phyloP scores from a whole-genome alignment of 306 rosid genomes.

The Albizia julibrissin region DNA sequence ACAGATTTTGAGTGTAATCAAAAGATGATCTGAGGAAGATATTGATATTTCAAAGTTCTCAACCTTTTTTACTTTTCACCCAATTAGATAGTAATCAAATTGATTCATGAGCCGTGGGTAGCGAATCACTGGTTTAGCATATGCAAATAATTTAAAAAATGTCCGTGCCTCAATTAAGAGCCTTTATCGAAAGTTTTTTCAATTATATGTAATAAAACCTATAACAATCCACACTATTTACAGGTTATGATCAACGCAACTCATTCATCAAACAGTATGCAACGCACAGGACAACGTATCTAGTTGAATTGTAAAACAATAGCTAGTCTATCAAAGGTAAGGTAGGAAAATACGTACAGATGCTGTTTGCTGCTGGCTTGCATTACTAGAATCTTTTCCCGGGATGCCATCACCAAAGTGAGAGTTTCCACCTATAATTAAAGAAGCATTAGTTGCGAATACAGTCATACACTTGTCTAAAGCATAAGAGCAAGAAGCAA shows the following conservation, averaged over 20 bases:
- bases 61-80: constrained; percentile 15
- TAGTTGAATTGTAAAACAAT: constrained; percentile 15
- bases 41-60: neutral
- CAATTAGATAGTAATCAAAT: constrained; percentile 12
- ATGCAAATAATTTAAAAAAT: constrained; percentile 3
- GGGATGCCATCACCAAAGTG: constrained; percentile 47
- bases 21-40: neutral
- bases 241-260: neutral
- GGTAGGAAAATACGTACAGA: constrained; percentile 44
- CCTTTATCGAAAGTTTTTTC: constrained; percentile 4
- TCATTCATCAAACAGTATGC: neutral
- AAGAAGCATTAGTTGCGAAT: constrained; percentile 29
- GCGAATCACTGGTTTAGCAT: constrained; percentile 9
- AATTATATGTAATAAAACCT: neutral
- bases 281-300: neutral
- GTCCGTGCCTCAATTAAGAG: constrained; percentile 6
- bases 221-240: neutral
- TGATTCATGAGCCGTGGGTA: neutral
- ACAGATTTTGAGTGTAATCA: neutral
- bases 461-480: neutral
- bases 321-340: neutral
- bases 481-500: constrained; percentile 31
- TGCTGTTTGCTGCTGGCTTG: constrained; percentile 42
- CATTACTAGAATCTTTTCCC: constrained; percentile 53
- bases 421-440: constrained; percentile 60